Evolutionary conservation across 345 rosid species (phyloP).

Genomic region (Excoecaria agallocha): DNA sequence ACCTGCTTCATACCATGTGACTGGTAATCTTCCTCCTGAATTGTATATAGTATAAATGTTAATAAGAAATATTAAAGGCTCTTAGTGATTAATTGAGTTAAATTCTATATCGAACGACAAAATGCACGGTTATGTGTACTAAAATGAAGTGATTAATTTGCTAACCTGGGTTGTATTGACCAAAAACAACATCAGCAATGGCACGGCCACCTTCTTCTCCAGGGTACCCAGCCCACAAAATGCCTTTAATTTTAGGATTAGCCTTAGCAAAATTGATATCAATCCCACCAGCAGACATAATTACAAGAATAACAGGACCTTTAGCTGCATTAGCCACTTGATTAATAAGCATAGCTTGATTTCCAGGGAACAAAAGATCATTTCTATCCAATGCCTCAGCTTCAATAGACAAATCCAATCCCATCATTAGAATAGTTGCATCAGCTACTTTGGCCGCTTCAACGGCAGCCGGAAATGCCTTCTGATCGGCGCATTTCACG

Average conservation of each 20-base stretch:
- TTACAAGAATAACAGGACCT: conserved; percentile 57
- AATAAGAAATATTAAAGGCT: too few relatives aligned
- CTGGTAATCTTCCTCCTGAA: conserved; percentile 55
- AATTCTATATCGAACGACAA: too few relatives aligned
- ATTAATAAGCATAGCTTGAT: conserved; percentile 44
- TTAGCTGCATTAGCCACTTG: conserved; percentile 43
- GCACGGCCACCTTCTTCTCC: conserved; percentile 70
- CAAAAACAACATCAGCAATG: conserved; percentile 63
- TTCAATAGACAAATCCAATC: too few relatives aligned
- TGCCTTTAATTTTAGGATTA: conserved; percentile 31
- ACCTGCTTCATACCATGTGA: conserved; percentile 46
- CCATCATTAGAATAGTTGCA: too few relatives aligned
- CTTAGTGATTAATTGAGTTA: too few relatives aligned
- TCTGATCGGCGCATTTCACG: too few relatives aligned
- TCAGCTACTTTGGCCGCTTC: too few relatives aligned
- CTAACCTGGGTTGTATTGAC: conserved; percentile 50
- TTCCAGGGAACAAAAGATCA: conserved; percentile 54
- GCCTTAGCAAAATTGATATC: conserved; percentile 50
- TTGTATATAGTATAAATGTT: too few relatives aligned
- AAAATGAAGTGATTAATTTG: too few relatives aligned
- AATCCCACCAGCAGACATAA: conserved; percentile 56
- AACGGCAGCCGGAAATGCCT: too few relatives aligned
- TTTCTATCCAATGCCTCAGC: conserved; percentile 31
- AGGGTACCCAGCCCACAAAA: conserved; percentile 72
- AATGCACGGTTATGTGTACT: too few relatives aligned